Base-by-base conservation (phyloP, 805 yeast species). In the Candida sonorensis region DNA sequence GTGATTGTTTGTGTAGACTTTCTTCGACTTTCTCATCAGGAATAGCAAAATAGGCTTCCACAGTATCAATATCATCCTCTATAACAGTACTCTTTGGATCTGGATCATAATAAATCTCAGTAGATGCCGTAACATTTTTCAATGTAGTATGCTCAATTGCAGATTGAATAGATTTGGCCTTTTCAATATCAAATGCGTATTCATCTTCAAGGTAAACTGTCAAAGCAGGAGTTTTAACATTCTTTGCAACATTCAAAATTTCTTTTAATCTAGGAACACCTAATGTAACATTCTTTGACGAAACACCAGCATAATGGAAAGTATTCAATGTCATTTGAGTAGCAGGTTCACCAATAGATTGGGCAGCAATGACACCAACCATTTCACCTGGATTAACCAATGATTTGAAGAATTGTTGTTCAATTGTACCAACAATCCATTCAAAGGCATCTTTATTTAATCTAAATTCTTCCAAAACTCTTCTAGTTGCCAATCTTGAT, bases 241-340 rank as follows among this genome's bases (percentile, higher is more conserved):
- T 90, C 67, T 92, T 92, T 9, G 99, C 99, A 44, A 92, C 98
- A 58, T 90, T 90, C 61, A 92, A 74, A 75, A 92, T 92, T 67
- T 88, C 97, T 75, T 88, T 88, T 60, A 88, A 73, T 72, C 97
- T 94, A 39, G 97, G 97, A 55, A 87, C 96, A 76, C 96, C 96
- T 44, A 90, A 75, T 3, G 96, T 87, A 42, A 87, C 96, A 59
- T 87, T 87, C 79, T 86, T 87, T 3, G 95, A 84, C 21, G 95
- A 87, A 38, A 87, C 96, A 80, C 96, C 96, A 12, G 96, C 96
- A 68, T 85, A 87, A 68, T 87, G 96, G 88, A 87, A 88, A 48
- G 97, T 82, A 56, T 82, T 82, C 53, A 82, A 74, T 12, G 99
- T 92, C 99, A 92, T 92, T 67, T 92, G 99, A 4, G 99, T 92